A percentile compares a stretch with the other conserved stretches of the same genome.
phyloP scores from a whole-genome alignment of 2,329 filamentous ascomycete genomes.

The Aspergillus novoparasiticus region DNA sequence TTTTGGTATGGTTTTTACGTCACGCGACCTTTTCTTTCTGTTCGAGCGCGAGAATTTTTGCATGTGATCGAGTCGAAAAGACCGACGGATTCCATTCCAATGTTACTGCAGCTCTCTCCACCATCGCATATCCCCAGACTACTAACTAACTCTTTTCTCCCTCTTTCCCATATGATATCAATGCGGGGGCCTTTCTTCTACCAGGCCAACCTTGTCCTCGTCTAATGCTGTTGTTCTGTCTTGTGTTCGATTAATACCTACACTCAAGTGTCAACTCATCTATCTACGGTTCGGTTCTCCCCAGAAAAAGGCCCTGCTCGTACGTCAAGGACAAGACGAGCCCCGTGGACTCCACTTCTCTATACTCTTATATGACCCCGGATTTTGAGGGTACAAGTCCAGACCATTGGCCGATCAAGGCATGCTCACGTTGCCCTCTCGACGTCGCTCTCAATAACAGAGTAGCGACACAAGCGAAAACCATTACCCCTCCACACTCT shows the following conservation, averaged over 20 bases:
- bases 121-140: constrained; percentile 27
- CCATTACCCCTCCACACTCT: not conserved
- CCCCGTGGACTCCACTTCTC: not conserved
- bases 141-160: constrained; percentile 11
- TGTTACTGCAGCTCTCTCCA: constrained; percentile 15
- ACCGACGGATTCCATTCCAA: constrained; percentile 28
- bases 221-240: constrained; percentile 10
- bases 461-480: constrained; percentile 23
- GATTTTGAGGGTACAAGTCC: not conserved
- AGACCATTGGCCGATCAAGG: constrained; percentile 22
- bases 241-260: constrained; percentile 9
- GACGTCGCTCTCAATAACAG: constrained; percentile 26
- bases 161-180: constrained; percentile 13
- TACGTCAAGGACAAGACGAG: not conserved
- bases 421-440: constrained; percentile 29
- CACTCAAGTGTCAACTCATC: not conserved
- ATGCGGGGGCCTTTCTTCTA: constrained; percentile 23
- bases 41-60: constrained; percentile 27
- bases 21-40: constrained; percentile 30
- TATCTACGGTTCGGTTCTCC: not conserved
- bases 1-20: constrained; percentile 35
- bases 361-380: constrained; percentile 3
- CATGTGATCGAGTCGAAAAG: constrained; percentile 38
- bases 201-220: constrained; percentile 15
- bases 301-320: not conserved